Evolutionary conservation across 2,329 filamentous ascomycete species (phyloP).

Genomic region (Byssochlamys sp.): DNA sequence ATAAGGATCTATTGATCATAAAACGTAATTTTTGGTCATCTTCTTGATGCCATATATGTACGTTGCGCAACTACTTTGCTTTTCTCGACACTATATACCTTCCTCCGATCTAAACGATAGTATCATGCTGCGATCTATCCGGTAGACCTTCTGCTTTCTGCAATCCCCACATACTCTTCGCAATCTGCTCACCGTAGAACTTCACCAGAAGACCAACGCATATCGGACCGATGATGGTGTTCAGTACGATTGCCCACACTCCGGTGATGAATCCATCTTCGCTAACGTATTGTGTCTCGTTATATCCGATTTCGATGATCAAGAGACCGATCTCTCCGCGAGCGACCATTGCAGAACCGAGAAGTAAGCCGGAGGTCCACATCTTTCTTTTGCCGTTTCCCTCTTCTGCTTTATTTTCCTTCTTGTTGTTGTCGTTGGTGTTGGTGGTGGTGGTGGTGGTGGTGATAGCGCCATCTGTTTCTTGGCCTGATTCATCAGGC

Average conservation of each 20-base stretch:
- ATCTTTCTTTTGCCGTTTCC: neutral
- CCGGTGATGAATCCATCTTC: constrained; percentile 18
- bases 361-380: constrained; percentile 15
- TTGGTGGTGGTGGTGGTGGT: neutral
- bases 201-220: neutral
- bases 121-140: neutral
- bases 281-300: constrained; percentile 33
- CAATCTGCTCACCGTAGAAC: neutral
- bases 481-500: neutral
- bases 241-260: constrained; percentile 24
- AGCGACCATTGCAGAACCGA: constrained; percentile 25
- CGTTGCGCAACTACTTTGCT: too few relatives aligned
- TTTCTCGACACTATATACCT: neutral
- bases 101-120: neutral
- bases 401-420: neutral
- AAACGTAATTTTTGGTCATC: too few relatives aligned
- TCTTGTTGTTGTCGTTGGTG: neutral
- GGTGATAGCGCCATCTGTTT: neutral
- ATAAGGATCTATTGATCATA: too few relatives aligned
- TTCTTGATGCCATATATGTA: too few relatives aligned
- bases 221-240: constrained; percentile 23
- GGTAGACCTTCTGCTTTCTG: neutral
- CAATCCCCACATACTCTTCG: neutral
- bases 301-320: constrained; percentile 24
- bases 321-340: constrained; percentile 24